A percentile compares a stretch with the other conserved stretches of the same genome.
Conservation (phyloP, 2,329 filamentous ascomycete genomes). For the Botrytis aclada region DNA sequence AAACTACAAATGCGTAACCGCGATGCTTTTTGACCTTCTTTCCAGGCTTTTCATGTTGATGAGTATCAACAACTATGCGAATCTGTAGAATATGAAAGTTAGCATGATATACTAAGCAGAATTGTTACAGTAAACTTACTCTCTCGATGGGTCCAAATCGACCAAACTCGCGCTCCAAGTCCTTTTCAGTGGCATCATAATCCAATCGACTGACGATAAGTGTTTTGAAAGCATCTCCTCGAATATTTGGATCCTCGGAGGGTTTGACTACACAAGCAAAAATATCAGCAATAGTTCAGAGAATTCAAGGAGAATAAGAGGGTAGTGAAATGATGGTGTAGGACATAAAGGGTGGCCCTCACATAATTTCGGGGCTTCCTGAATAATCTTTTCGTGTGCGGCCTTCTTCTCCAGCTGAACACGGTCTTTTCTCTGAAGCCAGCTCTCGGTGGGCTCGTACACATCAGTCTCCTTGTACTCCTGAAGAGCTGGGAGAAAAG, state of each 20-base stretch:
- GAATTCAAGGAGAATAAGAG: not conserved
- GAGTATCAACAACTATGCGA: conserved; percentile 77
- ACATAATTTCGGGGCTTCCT: conserved; percentile 36
- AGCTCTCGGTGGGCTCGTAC: conserved; percentile 84
- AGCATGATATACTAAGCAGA: conserved; percentile 13
- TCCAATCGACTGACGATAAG: conserved; percentile 87
- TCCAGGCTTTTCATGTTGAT: conserved; percentile 64
- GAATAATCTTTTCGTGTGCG: conserved; percentile 52
- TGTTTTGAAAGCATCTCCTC: conserved; percentile 92
- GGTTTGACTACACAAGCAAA: conserved; percentile 65
- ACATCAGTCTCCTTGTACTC: conserved; percentile 75
- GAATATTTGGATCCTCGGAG: conserved; percentile 78
- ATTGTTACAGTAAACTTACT: conserved; percentile 48
- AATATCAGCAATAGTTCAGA: conserved; percentile 24
- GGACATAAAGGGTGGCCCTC: conserved; percentile 33
- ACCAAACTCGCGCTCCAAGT: conserved; percentile 89
- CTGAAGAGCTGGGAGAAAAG: conserved; percentile 69
- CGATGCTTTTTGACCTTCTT: conserved; percentile 79
- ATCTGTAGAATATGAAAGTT: conserved; percentile 54
- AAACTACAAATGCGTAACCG: conserved; percentile 96
- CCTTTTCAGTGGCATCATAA: conserved; percentile 84
- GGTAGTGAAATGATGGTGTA: conserved; percentile 28
- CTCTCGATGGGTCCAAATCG: conserved; percentile 92
- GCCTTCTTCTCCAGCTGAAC: conserved; percentile 77
- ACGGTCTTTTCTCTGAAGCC: conserved; percentile 83